Conservation (phyloP, 306 rosid genomes). For the Malus asiatica region DNA sequence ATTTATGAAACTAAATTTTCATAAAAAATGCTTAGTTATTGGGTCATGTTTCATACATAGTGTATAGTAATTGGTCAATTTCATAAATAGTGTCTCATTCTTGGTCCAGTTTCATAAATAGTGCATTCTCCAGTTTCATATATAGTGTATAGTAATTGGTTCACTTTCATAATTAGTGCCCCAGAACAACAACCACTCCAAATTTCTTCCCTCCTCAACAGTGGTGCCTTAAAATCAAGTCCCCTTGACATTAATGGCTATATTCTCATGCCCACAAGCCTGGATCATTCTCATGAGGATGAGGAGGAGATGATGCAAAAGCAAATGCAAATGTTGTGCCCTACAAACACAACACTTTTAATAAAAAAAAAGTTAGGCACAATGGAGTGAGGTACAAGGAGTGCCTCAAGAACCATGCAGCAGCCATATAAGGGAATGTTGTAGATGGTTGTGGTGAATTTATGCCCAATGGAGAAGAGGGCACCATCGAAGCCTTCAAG, state of each 20-base stretch:
- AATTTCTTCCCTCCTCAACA: slow-evolving; percentile 14
- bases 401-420: slow-evolving; percentile 87
- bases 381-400: slow-evolving; percentile 46
- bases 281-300: neutral
- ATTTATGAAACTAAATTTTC: too few relatives aligned
- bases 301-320: neutral
- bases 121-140: too few relatives aligned
- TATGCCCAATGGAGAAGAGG: slow-evolving; percentile 85
- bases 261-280: neutral
- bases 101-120: too few relatives aligned
- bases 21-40: too few relatives aligned
- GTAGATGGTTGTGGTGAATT: slow-evolving; percentile 86
- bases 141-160: too few relatives aligned
- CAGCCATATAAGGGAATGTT: slow-evolving; percentile 74
- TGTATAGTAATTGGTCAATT: too few relatives aligned
- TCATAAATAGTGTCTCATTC: too few relatives aligned
- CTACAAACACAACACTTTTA: neutral
- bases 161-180: neutral
- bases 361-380: neutral
- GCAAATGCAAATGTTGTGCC: neutral
- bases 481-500: slow-evolving; percentile 48
- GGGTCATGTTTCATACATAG: too few relatives aligned
- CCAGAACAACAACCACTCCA: slow-evolving; percentile 16
- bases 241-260: neutral
- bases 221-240: neutral